These are phyloP conservation scores for Mycosphaerella sp. DNA, from an alignment of 2,329 filamentous ascomycete genomes.

Conservation along the genomic window DNA sequence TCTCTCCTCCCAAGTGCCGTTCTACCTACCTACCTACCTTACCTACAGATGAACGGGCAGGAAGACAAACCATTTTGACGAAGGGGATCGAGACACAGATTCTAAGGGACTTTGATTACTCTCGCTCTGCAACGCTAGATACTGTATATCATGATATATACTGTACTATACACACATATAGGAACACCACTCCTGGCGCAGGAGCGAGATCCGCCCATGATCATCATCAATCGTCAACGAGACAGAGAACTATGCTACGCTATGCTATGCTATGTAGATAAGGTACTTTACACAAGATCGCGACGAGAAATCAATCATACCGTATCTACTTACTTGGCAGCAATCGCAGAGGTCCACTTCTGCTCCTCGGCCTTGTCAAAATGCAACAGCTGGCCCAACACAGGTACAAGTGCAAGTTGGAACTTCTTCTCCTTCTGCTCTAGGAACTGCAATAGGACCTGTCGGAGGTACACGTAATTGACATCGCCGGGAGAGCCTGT, in stretches of 20 bases:
- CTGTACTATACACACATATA: too few relatives aligned
- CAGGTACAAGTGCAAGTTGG: constrained; percentile 68
- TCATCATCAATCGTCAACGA: not conserved
- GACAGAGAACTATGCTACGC: not conserved
- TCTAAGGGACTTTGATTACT: not conserved
- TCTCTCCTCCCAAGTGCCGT: not conserved
- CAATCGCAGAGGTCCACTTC: constrained; percentile 75
- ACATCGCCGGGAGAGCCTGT: constrained; percentile 27
- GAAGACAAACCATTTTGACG: not conserved
- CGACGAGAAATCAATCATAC: not conserved
- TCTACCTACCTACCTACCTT: not conserved
- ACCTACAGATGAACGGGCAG: not conserved
- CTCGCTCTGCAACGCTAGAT: not conserved
- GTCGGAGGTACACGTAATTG: constrained; percentile 69
- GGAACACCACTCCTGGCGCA: not conserved
- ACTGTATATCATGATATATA: not conserved
- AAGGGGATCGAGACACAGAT: not conserved
- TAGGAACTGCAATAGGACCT: constrained; percentile 72
- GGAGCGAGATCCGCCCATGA: not conserved
- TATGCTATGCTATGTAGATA: too few relatives aligned
- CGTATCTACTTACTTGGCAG: constrained; percentile 35
- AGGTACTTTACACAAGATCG: not conserved
- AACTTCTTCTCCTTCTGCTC: constrained; percentile 73
- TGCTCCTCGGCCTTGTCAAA: constrained; percentile 80
- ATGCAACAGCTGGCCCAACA: constrained; percentile 66